Percentiles rank a stretch among this genome's conserved stretches.
These are phyloP conservation scores for Crassisporium funariophilum DNA, from an alignment of 768 basidiomycete genomes.

Conservation along the genomic window DNA sequence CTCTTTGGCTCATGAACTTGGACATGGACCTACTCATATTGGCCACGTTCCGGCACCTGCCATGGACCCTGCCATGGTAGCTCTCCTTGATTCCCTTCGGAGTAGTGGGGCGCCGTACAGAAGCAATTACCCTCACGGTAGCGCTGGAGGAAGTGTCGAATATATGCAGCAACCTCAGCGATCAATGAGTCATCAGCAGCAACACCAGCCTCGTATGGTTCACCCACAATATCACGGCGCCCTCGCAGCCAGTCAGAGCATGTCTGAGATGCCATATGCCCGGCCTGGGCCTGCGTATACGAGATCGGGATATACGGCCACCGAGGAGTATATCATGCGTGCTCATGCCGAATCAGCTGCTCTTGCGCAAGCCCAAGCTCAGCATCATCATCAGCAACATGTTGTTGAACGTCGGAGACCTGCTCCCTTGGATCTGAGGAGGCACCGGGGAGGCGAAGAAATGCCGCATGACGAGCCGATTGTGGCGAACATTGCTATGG, in stretches of 20 bases:
- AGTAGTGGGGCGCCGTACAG: constrained; percentile 23
- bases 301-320: constrained; percentile 60
- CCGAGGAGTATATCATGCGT: constrained; percentile 71
- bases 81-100: constrained; percentile 38
- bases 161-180: constrained; percentile 9
- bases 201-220: not conserved
- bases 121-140: constrained; percentile 4
- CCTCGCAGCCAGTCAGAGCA: constrained; percentile 18
- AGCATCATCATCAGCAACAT: constrained; percentile 11
- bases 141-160: constrained; percentile 8
- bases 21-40: constrained; percentile 10
- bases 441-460: constrained; percentile 22
- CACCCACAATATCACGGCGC: constrained; percentile 2
- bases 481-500: constrained; percentile 37
- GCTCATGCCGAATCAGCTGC: constrained; percentile 41
- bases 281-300: constrained; percentile 29
- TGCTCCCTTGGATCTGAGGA: constrained; percentile 35
- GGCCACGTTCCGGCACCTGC: constrained; percentile 13
- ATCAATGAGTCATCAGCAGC: not conserved
- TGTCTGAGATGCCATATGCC: constrained; percentile 18
- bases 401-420: constrained; percentile 31
- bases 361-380: constrained; percentile 14
- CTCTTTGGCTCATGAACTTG: constrained; percentile 8
- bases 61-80: constrained; percentile 41
- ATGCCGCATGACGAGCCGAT: constrained; percentile 10